phyloP scores from a whole-genome alignment of 2,329 filamentous ascomycete species.

The Chaetomiaceae sp. region DNA sequence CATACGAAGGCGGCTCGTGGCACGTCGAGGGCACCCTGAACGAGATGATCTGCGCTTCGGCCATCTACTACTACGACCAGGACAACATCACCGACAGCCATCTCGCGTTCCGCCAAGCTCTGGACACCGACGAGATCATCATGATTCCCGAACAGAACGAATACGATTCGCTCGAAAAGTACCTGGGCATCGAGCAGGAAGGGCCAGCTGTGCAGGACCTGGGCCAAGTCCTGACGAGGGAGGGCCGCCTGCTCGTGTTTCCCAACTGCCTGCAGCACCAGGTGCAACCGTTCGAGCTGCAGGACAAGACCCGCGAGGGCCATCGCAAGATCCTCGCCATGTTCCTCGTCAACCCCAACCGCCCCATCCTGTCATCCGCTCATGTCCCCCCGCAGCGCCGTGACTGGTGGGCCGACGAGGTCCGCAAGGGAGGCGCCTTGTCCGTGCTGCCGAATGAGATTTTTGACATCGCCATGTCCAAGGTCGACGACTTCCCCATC shows the following conservation, averaged over 20 bases:
- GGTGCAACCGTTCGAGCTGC: slow-evolving; percentile 47
- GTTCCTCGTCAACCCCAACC: slow-evolving; percentile 58
- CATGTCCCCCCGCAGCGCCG: slow-evolving; percentile 16
- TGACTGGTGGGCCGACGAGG: slow-evolving; percentile 19
- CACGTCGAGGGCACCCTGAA: slow-evolving; percentile 54
- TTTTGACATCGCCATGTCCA: slow-evolving; percentile 23
- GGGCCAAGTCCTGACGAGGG: slow-evolving; percentile 42
- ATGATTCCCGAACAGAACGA: slow-evolving; percentile 33
- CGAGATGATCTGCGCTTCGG: slow-evolving; percentile 59
- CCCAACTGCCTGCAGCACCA: slow-evolving; percentile 51
- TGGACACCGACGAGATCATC: slow-evolving; percentile 29
- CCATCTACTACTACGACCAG: slow-evolving; percentile 57
- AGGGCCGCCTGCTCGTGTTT: slow-evolving; percentile 50
- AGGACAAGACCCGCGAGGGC: slow-evolving; percentile 47
- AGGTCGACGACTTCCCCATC: slow-evolving; percentile 26
- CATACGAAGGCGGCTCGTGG: slow-evolving; percentile 50
- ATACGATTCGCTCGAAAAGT: slow-evolving; percentile 30
- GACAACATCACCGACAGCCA: slow-evolving; percentile 53
- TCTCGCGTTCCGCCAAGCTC: slow-evolving; percentile 46
- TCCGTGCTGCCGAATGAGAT: slow-evolving; percentile 27
- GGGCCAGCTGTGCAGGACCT: slow-evolving; percentile 37
- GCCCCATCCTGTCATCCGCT: slow-evolving; percentile 34
- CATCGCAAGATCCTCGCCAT: slow-evolving; percentile 56
- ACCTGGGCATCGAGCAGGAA: slow-evolving; percentile 36
- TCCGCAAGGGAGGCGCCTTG: slow-evolving; percentile 5